Percentiles rank a stretch among this genome's conserved stretches.
phyloP scores from a whole-genome alignment of 148 eudicot species.

The Fallopia convolvulus region DNA sequence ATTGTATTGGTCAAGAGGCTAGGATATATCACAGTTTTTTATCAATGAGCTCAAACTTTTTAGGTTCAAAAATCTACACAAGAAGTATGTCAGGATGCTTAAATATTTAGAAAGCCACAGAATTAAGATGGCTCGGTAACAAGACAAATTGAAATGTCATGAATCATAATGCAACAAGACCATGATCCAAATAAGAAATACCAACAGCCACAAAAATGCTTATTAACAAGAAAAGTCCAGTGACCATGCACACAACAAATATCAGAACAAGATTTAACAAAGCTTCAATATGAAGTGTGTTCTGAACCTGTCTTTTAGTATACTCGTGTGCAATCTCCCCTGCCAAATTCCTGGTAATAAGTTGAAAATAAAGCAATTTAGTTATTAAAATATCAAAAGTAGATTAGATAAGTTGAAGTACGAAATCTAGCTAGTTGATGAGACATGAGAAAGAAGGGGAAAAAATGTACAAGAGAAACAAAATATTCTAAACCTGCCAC shows the following conservation, averaged over 20 bases:
- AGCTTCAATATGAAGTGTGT: constrained; percentile 2
- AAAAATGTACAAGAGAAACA: neutral
- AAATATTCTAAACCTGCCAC: neutral
- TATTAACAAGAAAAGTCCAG: neutral
- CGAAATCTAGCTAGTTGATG: neutral
- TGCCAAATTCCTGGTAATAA: constrained; percentile 72
- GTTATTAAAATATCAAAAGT: neutral
- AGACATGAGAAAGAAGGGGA: neutral
- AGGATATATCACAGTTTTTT: neutral
- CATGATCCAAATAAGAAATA: neutral
- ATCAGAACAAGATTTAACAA: neutral
- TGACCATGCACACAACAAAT: neutral
- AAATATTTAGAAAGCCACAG: neutral
- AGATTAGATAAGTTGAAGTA: neutral
- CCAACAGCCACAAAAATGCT: neutral
- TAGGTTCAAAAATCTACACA: neutral
- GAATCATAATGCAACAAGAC: neutral
- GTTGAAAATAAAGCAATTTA: neutral
- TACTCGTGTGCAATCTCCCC: constrained; percentile 83
- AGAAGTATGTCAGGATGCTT: neutral
- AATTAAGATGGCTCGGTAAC: neutral
- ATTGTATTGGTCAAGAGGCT: neutral
- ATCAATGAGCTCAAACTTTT: neutral
- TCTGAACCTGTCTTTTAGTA: constrained; percentile 53
- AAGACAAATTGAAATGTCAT: no score